A percentile compares a stretch with the other conserved stretches of the same genome.
Conservation (phyloP, 306 rosid species). For the Chamaecrista fasciculata region DNA sequence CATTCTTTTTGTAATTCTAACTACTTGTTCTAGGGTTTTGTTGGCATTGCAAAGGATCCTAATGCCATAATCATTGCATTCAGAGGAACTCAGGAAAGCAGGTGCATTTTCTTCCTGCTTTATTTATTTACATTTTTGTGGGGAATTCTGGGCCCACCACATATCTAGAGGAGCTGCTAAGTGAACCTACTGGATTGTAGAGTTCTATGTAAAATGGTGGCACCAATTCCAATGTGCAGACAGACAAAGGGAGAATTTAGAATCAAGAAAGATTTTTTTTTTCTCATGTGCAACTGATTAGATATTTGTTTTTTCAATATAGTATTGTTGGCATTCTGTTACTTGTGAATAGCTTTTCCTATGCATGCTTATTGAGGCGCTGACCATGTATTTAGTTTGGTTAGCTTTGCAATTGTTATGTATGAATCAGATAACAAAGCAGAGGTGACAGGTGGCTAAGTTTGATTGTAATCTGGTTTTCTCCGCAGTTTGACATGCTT, state of each 20-base stretch:
- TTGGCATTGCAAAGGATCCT: constrained; percentile 82
- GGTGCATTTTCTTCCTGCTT: constrained; percentile 41
- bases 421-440: background rate
- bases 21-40: constrained; percentile 62
- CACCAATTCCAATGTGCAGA: background rate
- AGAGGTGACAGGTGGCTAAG: background rate
- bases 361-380: constrained; percentile 5
- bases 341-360: constrained; percentile 9
- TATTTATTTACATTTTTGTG: background rate
- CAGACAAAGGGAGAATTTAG: constrained; percentile 7
- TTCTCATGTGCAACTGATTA: background rate
- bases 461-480: background rate
- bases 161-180: background rate
- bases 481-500: background rate
- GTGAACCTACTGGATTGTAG: background rate
- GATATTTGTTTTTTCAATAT: background rate
- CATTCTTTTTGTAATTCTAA: constrained; percentile 21
- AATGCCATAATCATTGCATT: constrained; percentile 83
- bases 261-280: constrained; percentile 3
- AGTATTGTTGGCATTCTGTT: background rate
- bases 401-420: background rate
- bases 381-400: constrained; percentile 11
- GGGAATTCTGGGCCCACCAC: background rate
- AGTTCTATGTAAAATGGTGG: background rate
- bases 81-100: constrained; percentile 93